Evolutionary conservation across 345 rosid genomes (phyloP).

Genomic region (Citrus australasica): DNA sequence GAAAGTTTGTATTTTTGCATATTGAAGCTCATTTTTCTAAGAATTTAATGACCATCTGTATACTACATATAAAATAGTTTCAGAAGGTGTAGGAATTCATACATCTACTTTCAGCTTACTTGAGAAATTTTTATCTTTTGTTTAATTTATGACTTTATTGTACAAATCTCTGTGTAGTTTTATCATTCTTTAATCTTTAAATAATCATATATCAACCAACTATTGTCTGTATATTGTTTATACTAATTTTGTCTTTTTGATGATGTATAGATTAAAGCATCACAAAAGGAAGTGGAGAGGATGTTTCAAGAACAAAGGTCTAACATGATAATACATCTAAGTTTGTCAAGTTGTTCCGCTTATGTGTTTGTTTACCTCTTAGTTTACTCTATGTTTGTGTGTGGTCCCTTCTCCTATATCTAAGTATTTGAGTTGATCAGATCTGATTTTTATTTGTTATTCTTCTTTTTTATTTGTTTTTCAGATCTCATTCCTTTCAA

Average conservation of each 20-base stretch:
- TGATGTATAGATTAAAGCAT: constrained; percentile 58
- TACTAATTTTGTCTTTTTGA: constrained; percentile 1
- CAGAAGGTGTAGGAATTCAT: background rate
- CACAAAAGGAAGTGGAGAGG: constrained; percentile 69
- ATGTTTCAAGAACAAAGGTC: constrained; percentile 83
- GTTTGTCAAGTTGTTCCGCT: background rate
- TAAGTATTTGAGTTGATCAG: too few relatives aligned
- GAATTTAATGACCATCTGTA: background rate
- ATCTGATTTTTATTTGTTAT: background rate
- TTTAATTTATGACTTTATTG: background rate
- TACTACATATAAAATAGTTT: background rate
- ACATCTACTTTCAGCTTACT: background rate
- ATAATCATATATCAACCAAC: background rate
- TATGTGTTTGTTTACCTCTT: background rate
- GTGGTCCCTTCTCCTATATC: background rate
- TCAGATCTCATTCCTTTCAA: constrained; percentile 71
- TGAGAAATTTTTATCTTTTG: background rate
- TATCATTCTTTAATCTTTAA: background rate
- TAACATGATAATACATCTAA: background rate
- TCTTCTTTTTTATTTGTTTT: background rate
- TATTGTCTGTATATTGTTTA: background rate
- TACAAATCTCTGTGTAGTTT: background rate
- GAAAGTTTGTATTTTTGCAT: background rate
- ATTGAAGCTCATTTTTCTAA: background rate
- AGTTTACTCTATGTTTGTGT: background rate